Conservation (phyloP, 1,284 basidiomycete species). For the Rhodotorula glutinis region DNA sequence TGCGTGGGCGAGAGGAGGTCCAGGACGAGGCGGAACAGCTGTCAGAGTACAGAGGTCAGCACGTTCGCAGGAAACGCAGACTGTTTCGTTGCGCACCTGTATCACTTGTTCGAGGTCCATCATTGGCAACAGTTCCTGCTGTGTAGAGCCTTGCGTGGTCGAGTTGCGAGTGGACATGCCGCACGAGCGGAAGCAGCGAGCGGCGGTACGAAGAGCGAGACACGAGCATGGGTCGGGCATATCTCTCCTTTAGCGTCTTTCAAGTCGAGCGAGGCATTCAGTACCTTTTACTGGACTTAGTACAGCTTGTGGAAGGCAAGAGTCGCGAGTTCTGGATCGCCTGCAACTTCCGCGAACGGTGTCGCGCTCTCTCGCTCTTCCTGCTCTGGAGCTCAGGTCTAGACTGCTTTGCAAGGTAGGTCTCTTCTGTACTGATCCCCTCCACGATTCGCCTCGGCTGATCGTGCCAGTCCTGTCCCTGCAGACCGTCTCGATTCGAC, state of each 20-base stretch:
- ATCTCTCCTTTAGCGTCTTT: not conserved
- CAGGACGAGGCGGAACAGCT: slow-evolving; percentile 19
- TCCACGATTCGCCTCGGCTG: no score
- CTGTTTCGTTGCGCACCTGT: not conserved
- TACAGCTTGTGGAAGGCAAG: no score
- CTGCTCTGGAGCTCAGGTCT: no score
- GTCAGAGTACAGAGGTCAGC: not conserved
- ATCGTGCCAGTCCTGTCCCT: no score
- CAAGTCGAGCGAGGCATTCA: not conserved
- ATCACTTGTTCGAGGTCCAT: not conserved
- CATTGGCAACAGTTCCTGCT: no score
- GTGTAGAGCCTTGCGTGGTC: not conserved
- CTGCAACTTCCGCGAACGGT: no score
- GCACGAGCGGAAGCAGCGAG: not conserved
- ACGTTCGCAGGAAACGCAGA: rapidly evolving
- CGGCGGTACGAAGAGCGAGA: not conserved
- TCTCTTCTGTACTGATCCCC: no score
- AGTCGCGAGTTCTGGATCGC: no score
- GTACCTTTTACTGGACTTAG: no score
- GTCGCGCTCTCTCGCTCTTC: no score
- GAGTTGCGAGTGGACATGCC: not conserved
- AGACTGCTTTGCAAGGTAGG: no score
- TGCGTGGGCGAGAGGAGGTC: not conserved
- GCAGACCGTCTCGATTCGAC: no score
- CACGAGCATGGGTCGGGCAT: slow-evolving; percentile 6